These are phyloP conservation scores for Bauhinia variegata DNA, from an alignment of 306 rosid species.

Conservation along the genomic window DNA sequence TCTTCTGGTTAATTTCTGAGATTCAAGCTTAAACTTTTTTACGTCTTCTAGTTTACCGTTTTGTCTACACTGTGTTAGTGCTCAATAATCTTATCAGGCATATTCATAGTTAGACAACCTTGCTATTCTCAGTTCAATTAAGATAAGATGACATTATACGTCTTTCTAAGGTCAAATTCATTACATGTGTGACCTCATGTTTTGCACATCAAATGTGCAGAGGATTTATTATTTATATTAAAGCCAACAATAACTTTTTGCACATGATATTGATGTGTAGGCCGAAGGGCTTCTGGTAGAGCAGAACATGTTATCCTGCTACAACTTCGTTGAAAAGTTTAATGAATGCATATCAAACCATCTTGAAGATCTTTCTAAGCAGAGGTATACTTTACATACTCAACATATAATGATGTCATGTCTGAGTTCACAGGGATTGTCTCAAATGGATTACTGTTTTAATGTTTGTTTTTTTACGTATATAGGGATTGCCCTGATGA, in stretches of 20 bases:
- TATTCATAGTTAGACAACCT: no score
- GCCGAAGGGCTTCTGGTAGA: conserved; percentile 62
- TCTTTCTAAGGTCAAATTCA: no score
- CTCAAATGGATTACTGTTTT: not conserved
- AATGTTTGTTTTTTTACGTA: conserved; percentile 2
- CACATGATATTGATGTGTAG: conserved; percentile 47
- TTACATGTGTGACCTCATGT: no score
- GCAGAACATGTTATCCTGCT: conserved; percentile 56
- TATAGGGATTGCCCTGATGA: conserved; percentile 85
- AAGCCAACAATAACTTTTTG: conserved; percentile 10
- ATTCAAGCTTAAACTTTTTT: not conserved
- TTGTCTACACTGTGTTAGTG: no score
- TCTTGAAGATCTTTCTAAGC: conserved; percentile 56
- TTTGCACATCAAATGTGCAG: not conserved
- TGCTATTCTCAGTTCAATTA: no score
- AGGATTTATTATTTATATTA: not conserved
- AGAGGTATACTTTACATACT: conserved; percentile 49
- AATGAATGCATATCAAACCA: conserved; percentile 53
- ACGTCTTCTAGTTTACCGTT: no score
- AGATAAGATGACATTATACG: no score
- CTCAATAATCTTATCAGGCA: no score
- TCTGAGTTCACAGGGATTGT: no score
- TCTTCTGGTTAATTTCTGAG: not conserved
- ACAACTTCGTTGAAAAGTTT: conserved; percentile 56
- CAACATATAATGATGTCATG: not conserved